Evolutionary conservation across 768 basidiomycete species (phyloP).

Genomic region (Rhizopogon vesiculosus): DNA sequence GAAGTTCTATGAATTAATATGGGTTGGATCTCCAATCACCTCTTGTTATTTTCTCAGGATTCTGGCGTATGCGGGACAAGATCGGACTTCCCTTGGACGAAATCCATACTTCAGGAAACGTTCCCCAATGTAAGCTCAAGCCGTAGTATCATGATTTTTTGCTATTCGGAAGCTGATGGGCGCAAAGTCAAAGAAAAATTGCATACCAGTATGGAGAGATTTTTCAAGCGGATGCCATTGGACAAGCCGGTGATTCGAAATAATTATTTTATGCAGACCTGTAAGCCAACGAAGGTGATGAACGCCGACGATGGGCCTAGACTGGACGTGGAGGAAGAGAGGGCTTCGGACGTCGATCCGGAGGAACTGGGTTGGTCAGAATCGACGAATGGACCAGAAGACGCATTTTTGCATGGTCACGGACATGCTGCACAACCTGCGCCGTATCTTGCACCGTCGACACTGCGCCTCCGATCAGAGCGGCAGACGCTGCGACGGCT

Average conservation of each 20-base stretch:
- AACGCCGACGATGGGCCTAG: conserved; percentile 7
- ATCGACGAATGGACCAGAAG: conserved; percentile 53
- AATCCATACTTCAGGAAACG: conserved; percentile 66
- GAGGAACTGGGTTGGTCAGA: conserved; percentile 65
- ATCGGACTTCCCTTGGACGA: conserved; percentile 68
- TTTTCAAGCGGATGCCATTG: conserved; percentile 60
- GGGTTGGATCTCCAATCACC: background rate
- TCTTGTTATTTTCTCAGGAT: conserved; percentile 38
- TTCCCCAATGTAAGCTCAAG: conserved; percentile 58
- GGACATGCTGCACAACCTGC: conserved; percentile 17
- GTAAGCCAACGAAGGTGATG: conserved; percentile 17
- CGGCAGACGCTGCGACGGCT: conserved; percentile 65
- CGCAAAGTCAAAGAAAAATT: conserved; percentile 54
- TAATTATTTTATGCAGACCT: conserved; percentile 54
- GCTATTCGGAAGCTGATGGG: conserved; percentile 2
- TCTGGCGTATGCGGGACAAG: conserved; percentile 76
- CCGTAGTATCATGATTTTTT: background rate
- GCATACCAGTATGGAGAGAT: conserved; percentile 60
- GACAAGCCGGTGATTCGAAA: conserved; percentile 69
- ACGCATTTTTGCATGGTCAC: conserved; percentile 30
- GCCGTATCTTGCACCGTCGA: conserved; percentile 28
- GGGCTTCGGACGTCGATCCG: conserved; percentile 37
- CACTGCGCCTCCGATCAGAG: conserved; percentile 55
- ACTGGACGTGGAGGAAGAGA: conserved; percentile 4
- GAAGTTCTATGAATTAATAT: background rate